A percentile compares a stretch with the other conserved stretches of the same genome.
These are phyloP conservation scores for Lactuca saligna DNA, from an alignment of 129 eudicot genomes.

Conservation along the genomic window DNA sequence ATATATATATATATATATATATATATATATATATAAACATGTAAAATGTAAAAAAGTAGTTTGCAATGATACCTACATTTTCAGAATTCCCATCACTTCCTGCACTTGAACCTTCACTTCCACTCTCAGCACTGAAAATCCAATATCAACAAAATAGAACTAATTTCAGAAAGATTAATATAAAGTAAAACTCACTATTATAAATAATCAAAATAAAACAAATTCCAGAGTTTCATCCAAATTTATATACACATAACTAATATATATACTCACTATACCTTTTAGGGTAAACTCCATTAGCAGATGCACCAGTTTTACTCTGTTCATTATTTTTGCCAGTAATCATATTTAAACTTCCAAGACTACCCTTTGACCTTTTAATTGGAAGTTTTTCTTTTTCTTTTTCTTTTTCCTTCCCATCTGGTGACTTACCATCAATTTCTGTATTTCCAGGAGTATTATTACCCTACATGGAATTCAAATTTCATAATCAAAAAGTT, in stretches of 20 bases:
- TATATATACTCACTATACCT: conserved; percentile 46
- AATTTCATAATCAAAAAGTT: conserved; percentile 4
- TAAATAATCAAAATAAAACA: neutral
- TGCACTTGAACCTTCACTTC: conserved; percentile 91
- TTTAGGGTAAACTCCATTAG: conserved; percentile 82
- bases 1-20: too few relatives aligned
- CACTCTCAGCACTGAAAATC: conserved; percentile 83
- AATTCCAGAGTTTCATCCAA: neutral
- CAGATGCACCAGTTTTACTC: conserved; percentile 70
- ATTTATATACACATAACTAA: conserved; percentile 1
- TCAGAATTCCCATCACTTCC: conserved; percentile 96
- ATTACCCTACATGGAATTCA: conserved; percentile 51
- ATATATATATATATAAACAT: neutral
- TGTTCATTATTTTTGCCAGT: conserved; percentile 72
- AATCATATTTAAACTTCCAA: conserved; percentile 95
- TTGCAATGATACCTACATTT: conserved; percentile 55
- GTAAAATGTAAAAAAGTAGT: neutral
- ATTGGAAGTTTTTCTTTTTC: conserved; percentile 58
- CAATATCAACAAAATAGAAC: neutral
- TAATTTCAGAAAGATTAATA: neutral
- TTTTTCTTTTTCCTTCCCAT: conserved; percentile 59
- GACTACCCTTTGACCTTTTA: conserved; percentile 91
- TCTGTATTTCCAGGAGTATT: conserved; percentile 62
- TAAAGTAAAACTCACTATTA: neutral
- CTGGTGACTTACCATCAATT: conserved; percentile 69